A percentile compares a stretch with the other conserved stretches of the same genome.
phyloP scores from a whole-genome alignment of 2,329 filamentous ascomycete species.

The Diaporthe sp. region DNA sequence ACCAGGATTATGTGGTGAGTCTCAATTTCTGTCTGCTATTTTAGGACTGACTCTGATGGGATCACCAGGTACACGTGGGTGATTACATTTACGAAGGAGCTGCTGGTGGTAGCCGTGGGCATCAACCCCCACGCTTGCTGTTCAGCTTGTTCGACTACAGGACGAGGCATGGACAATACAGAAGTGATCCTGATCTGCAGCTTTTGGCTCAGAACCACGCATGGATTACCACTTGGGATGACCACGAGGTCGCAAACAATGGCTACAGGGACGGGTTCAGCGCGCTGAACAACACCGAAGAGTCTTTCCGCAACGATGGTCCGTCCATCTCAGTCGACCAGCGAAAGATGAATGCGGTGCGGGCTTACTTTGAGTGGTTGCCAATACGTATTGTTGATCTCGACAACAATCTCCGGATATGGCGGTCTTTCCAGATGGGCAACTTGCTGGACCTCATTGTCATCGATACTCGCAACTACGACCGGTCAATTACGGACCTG shows the following conservation, averaged over 20 bases:
- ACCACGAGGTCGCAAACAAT: conserved; percentile 75
- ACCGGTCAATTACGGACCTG: conserved; percentile 72
- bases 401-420: conserved; percentile 78
- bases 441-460: conserved; percentile 77
- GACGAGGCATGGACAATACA: conserved; percentile 69
- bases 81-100: conserved; percentile 76
- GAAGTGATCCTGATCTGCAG: conserved; percentile 71
- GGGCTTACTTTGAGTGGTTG: conserved; percentile 79
- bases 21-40: neutral
- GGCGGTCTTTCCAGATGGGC: conserved; percentile 76
- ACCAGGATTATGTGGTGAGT: conserved; percentile 68
- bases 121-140: conserved; percentile 65
- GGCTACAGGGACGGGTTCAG: conserved; percentile 74
- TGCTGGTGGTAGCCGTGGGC: conserved; percentile 63
- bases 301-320: conserved; percentile 72
- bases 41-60: neutral
- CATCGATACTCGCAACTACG: conserved; percentile 78
- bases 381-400: conserved; percentile 66
- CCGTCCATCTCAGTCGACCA: conserved; percentile 74
- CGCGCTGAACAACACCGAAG: conserved; percentile 75
- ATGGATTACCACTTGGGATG: conserved; percentile 77
- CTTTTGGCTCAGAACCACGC: conserved; percentile 68
- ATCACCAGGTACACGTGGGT: conserved; percentile 63
- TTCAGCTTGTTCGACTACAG: conserved; percentile 71
- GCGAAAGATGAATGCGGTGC: conserved; percentile 80